Percentiles rank a stretch among this genome's conserved stretches.
These are phyloP conservation scores for Cordyceps militaris DNA, from an alignment of 2,329 filamentous ascomycete genomes.

Conservation along the genomic window DNA sequence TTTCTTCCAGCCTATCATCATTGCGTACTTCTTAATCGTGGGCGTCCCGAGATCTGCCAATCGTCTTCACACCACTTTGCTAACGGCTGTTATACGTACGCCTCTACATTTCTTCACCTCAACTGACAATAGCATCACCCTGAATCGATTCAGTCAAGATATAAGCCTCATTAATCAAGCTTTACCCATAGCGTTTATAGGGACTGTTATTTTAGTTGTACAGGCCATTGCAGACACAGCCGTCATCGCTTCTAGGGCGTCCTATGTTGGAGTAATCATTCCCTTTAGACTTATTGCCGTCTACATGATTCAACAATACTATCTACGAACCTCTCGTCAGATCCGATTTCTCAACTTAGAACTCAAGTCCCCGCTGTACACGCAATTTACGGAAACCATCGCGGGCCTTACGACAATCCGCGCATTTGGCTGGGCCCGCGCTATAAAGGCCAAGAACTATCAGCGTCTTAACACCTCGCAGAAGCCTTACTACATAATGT, in stretches of 20 bases:
- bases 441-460: conserved; percentile 31
- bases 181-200: conserved; percentile 27
- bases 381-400: conserved; percentile 43
- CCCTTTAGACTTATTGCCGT: conserved; percentile 34
- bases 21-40: conserved; percentile 20
- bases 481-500: conserved; percentile 45
- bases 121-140: conserved; percentile 33
- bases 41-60: conserved; percentile 20
- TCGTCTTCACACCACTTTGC: conserved; percentile 18
- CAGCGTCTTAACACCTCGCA: conserved; percentile 39
- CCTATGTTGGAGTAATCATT: conserved; percentile 34
- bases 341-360: conserved; percentile 43
- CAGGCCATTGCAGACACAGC: conserved; percentile 19
- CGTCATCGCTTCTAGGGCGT: conserved; percentile 31
- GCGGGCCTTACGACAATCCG: conserved; percentile 29
- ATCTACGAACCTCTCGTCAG: conserved; percentile 49
- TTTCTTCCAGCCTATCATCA: conserved; percentile 12
- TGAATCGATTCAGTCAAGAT: conserved; percentile 39
- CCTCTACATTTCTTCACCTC: conserved; percentile 34
- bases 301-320: conserved; percentile 42
- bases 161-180: conserved; percentile 35
- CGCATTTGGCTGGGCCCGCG: conserved; percentile 31
- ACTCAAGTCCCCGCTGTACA: conserved; percentile 28
- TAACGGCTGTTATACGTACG: conserved; percentile 26
- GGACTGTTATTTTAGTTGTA: conserved; percentile 19